These are phyloP conservation scores for Balakata baccata DNA, from an alignment of 345 rosid species.

Conservation along the genomic window DNA sequence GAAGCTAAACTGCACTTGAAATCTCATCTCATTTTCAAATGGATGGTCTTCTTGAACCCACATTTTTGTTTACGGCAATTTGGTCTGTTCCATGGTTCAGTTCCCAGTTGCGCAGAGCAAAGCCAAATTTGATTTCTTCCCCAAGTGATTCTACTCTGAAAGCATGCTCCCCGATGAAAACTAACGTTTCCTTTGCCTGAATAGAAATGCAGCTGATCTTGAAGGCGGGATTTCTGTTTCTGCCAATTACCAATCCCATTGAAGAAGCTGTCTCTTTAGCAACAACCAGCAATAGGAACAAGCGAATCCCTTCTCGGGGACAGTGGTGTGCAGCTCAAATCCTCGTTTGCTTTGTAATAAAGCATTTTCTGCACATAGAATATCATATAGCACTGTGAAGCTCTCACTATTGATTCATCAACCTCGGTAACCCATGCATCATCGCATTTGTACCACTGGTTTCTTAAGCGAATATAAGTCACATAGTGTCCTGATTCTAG, in stretches of 20 bases:
- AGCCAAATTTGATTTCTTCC: not conserved
- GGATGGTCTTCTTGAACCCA: not conserved
- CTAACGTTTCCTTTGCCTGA: not conserved
- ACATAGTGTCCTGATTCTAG: slow-evolving; percentile 32
- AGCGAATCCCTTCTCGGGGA: slow-evolving; percentile 36
- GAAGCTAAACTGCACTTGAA: not conserved
- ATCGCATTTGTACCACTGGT: slow-evolving; percentile 34
- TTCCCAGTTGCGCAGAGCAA: not conserved
- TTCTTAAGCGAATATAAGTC: slow-evolving; percentile 26
- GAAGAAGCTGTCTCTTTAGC: slow-evolving; percentile 25
- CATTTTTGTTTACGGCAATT: not conserved
- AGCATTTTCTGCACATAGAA: slow-evolving; percentile 35
- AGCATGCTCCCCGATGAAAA: not conserved
- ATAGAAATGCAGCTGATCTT: not conserved
- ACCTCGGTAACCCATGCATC: slow-evolving; percentile 32
- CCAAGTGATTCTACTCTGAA: not conserved
- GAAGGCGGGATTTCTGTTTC: slow-evolving; percentile 24
- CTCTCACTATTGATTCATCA: slow-evolving; percentile 28
- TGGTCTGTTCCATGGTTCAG: not conserved
- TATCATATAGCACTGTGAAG: slow-evolving; percentile 31
- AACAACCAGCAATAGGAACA: slow-evolving; percentile 50
- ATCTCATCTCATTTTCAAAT: slow-evolving; percentile 6
- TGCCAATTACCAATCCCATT: slow-evolving; percentile 21
- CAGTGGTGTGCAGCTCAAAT: slow-evolving; percentile 29
- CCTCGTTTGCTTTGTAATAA: slow-evolving; percentile 42